These are phyloP conservation scores for Lactuca sativa DNA, from an alignment of 129 eudicot species.

Conservation along the genomic window DNA sequence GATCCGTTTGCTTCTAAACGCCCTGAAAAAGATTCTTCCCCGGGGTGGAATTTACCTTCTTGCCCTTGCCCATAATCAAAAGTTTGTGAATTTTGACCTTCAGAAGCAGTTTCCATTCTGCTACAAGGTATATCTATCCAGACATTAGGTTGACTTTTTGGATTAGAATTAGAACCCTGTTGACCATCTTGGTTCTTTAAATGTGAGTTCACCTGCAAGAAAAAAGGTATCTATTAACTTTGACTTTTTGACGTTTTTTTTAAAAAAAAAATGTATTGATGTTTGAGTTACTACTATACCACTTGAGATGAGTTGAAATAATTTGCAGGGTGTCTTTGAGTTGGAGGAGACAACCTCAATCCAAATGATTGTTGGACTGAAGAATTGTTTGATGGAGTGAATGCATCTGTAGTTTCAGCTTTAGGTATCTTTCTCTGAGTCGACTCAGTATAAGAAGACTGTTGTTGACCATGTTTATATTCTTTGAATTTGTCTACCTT, in stretches of 20 bases:
- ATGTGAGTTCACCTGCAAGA: conserved; percentile 36
- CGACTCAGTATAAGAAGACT: conserved; percentile 35
- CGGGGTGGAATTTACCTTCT: conserved; percentile 26
- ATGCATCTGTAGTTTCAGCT: conserved; percentile 37
- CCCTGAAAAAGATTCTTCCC: conserved; percentile 29
- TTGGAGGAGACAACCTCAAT: conserved; percentile 46
- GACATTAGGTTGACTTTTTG: conserved; percentile 34
- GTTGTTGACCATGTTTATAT: conserved; percentile 28
- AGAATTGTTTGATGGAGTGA: conserved; percentile 28
- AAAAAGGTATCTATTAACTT: conserved; percentile 21
- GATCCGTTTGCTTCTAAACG: conserved; percentile 34
- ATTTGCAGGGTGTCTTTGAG: conserved; percentile 35
- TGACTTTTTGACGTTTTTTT: not conserved
- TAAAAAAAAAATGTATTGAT: not conserved
- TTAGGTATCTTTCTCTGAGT: conserved; percentile 38
- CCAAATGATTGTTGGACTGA: conserved; percentile 49
- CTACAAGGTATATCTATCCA: conserved; percentile 44
- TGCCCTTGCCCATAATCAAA: conserved; percentile 29
- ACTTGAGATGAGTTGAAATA: conserved; percentile 36
- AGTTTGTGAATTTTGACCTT: conserved; percentile 44
- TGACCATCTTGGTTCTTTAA: conserved; percentile 37
- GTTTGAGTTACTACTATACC: conserved; percentile 7
- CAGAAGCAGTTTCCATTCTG: conserved; percentile 35
- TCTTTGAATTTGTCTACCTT: conserved; percentile 50
- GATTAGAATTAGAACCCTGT: conserved; percentile 30